Evolutionary conservation across 441 rosid species (phyloP), one percentile per base, ranked within the genome.

Genomic region (Gossypium davidsonii): DNA sequence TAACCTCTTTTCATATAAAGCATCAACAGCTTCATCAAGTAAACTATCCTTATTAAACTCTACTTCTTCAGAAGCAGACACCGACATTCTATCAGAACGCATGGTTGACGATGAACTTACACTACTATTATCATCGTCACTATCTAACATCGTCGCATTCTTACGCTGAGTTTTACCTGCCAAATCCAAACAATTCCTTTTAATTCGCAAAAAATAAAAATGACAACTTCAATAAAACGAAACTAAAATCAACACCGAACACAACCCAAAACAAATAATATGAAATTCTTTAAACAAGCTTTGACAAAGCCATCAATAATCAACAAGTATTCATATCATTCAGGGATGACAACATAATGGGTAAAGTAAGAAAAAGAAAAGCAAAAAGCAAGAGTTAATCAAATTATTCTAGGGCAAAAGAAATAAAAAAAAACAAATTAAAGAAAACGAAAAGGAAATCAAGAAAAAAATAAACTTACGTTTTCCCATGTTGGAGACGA

Each of bases 1-100:
- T 39, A 2, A 90, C 99, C 98, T 88, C 78, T 88, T 93, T 86
- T 91, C 98, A 26, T 78, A 95, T 51, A 93, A 77, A 77, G 88
- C 94, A 85, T 95, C 99, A 1, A 95, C 82, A 71, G 97, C 90
- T 82, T 89, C 88, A 72, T 91, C 98, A 18, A 95, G 81, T 72
- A 88, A 71, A 79, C 73, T 72, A 81, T 89, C 97, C 79, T 84
- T 88, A 60, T 83, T 86, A 64, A 89, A 15, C 51, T 86, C 87
- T 69, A 86, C 88, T 51, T 90, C 98, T 53, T 90, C 97, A 18
- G 58, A 79, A 53, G 76, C 91, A 3, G 72, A 73, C 60, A 77
- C 88, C 25, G 85, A 85, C 72, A 80, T 52, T 42, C 52, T 77
- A 74, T 95, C 98, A n/a, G 95, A 91, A 51, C 66, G 82, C 78